phyloP scores from a whole-genome alignment of 192 early-diverging fungal genomes.

The Jimgerdemannia flammicorona region DNA sequence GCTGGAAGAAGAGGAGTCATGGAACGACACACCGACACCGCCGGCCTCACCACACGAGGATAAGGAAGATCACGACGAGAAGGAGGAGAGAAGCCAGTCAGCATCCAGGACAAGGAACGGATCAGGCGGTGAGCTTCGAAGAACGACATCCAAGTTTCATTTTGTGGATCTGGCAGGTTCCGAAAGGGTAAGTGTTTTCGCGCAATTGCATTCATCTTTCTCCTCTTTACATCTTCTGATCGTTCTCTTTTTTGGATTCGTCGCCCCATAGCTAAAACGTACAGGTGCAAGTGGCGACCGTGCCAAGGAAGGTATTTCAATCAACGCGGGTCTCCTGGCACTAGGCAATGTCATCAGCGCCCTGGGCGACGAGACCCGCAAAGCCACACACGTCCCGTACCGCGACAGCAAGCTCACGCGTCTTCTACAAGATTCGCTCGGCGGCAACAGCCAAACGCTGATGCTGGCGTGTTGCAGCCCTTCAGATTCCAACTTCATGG shows the following conservation, averaged over 20 bases:
- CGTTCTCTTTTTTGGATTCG: not conserved
- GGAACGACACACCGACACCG: constrained; percentile 11
- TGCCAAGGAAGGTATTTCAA: constrained; percentile 94
- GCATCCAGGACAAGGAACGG: not conserved
- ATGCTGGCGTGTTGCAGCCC: constrained; percentile 94
- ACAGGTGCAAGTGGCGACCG: constrained; percentile 64
- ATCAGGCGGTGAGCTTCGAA: constrained; percentile 13
- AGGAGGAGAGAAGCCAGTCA: not conserved
- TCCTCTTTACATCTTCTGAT: not conserved
- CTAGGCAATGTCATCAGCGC: constrained; percentile 98
- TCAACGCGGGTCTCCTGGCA: constrained; percentile 94
- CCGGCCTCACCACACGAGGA: constrained; percentile 5
- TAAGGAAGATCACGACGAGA: not conserved
- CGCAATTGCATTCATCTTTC: not conserved
- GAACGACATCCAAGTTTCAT: constrained; percentile 71
- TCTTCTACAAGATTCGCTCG: constrained; percentile 95
- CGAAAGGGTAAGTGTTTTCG: constrained; percentile 56
- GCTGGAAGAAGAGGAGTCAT: constrained; percentile 37
- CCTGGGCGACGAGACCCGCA: constrained; percentile 72
- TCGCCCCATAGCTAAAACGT: not conserved
- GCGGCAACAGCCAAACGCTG: constrained; percentile 91
- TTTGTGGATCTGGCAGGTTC: constrained; percentile 99
- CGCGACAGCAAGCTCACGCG: constrained; percentile 96
- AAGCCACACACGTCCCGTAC: constrained; percentile 83
- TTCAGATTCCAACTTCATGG: constrained; percentile 78